Percentiles rank a stretch among this genome's conserved stretches.
Conservation (phyloP, 352 stramenopile species). For the Phytopythium chamaehyphon region DNA sequence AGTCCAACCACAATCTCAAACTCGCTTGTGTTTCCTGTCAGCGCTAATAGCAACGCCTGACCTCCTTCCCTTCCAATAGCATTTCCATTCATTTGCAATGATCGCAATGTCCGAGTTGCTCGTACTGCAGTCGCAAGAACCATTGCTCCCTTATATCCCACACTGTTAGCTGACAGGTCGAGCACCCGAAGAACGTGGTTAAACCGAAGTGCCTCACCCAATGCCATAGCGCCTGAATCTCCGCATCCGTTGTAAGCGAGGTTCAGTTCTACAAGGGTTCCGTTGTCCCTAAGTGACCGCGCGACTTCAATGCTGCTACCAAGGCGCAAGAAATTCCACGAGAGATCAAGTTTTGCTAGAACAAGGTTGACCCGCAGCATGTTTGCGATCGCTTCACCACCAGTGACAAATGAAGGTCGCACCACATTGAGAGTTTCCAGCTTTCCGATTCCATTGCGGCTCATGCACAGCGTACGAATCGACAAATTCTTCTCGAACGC, state of each 20-base stretch:
- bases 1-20: conserved; percentile 56
- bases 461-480: conserved; percentile 69
- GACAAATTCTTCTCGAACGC: conserved; percentile 81
- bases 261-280: conserved; percentile 61
- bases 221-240: conserved; percentile 69
- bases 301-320: conserved; percentile 72
- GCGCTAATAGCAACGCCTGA: conserved; percentile 56
- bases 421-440: conserved; percentile 88
- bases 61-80: conserved; percentile 68
- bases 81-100: conserved; percentile 73
- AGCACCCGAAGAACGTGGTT: conserved; percentile 63
- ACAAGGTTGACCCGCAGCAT: conserved; percentile 82
- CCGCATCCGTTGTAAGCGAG: conserved; percentile 76
- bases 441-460: conserved; percentile 84
- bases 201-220: conserved; percentile 59
- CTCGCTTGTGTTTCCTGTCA: conserved; percentile 53
- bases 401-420: conserved; percentile 75
- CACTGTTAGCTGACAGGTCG: conserved; percentile 76
- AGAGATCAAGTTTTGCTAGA: conserved; percentile 78
- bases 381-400: conserved; percentile 84
- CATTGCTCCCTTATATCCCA: conserved; percentile 66
- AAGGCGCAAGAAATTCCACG: conserved; percentile 87
- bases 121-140: conserved; percentile 66
- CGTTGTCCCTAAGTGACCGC: conserved; percentile 57
- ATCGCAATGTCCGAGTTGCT: conserved; percentile 50